Percentiles rank a stretch among this genome's conserved stretches.
Evolutionary conservation across 176 grass and related monocot genomes (phyloP).

Genomic region (Bonia amplexicaulis): DNA sequence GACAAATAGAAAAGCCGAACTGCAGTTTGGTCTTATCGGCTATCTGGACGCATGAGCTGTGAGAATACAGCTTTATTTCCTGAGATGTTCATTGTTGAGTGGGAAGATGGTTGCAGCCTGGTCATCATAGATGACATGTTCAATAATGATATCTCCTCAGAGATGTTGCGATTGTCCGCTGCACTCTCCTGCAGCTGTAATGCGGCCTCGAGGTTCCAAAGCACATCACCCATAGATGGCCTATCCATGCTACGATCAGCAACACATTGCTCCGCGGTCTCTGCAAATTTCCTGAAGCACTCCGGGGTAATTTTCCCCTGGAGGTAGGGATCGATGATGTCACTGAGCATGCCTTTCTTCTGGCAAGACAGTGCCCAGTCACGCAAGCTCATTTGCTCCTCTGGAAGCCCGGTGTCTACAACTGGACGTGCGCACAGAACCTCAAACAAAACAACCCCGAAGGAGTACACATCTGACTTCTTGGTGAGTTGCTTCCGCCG

Average conservation of each 20-base stretch:
- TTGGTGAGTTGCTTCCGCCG: slow-evolving; percentile 19
- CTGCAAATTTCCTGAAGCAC: slow-evolving; percentile 27
- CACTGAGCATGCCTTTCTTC: neutral
- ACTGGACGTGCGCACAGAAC: slow-evolving; percentile 24
- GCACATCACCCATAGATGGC: slow-evolving; percentile 37
- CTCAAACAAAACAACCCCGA: slow-evolving; percentile 47
- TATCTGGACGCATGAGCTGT: neutral
- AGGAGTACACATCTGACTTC: slow-evolving; percentile 43
- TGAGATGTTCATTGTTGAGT: neutral
- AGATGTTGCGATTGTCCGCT: neutral
- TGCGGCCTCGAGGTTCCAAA: slow-evolving; percentile 20
- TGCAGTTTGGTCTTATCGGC: neutral
- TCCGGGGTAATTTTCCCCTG: neutral
- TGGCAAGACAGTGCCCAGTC: slow-evolving; percentile 23
- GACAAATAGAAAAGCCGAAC: neutral
- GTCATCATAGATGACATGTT: neutral
- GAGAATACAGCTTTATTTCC: neutral
- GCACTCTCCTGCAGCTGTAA: slow-evolving; percentile 35
- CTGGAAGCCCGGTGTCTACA: slow-evolving; percentile 12
- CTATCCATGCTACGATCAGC: neutral
- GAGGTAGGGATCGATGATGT: neutral
- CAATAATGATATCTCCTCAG: neutral
- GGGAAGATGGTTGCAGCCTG: neutral
- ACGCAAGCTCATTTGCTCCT: slow-evolving; percentile 34
- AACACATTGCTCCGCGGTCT: slow-evolving; percentile 12